Percentiles rank a stretch among this genome's conserved stretches.
These are phyloP conservation scores for Neopestalotiopsis clavispora DNA, from an alignment of 2,329 filamentous ascomycete genomes.

Conservation along the genomic window DNA sequence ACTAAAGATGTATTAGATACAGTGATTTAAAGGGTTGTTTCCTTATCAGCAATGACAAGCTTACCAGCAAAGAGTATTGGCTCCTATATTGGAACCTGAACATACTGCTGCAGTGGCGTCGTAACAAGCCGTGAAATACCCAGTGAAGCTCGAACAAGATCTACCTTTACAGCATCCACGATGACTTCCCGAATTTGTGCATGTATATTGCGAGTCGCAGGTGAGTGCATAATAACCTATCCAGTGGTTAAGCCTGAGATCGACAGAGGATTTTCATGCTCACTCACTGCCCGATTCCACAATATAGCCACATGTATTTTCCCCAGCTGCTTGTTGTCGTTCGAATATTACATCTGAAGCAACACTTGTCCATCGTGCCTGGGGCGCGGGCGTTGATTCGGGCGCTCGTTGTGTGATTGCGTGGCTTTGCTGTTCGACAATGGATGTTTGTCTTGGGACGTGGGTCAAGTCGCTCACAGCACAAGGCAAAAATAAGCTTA, in stretches of 20 bases:
- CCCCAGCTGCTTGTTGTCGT: not conserved
- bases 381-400: not conserved
- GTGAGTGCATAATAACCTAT: conserved; percentile 19
- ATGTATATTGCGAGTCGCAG: conserved; percentile 21
- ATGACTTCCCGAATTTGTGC: conserved; percentile 25
- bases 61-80: conserved; percentile 27
- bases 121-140: conserved; percentile 23
- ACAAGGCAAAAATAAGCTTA: not conserved
- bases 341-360: conserved; percentile 8
- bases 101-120: conserved; percentile 22
- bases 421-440: not conserved
- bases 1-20: conserved; percentile 10
- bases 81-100: conserved; percentile 14
- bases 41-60: not conserved
- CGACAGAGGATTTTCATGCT: not conserved
- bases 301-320: conserved; percentile 19
- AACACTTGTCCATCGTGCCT: conserved; percentile 2
- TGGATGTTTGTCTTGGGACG: conserved; percentile 2
- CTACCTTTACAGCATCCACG: conserved; percentile 24
- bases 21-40: not conserved
- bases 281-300: conserved; percentile 14
- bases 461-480: not conserved
- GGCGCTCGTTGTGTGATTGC: not conserved
- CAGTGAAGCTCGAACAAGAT: conserved; percentile 19
- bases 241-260: not conserved